Evolutionary conservation across 306 rosid genomes (phyloP).

Genomic region (Neltuma alba): DNA sequence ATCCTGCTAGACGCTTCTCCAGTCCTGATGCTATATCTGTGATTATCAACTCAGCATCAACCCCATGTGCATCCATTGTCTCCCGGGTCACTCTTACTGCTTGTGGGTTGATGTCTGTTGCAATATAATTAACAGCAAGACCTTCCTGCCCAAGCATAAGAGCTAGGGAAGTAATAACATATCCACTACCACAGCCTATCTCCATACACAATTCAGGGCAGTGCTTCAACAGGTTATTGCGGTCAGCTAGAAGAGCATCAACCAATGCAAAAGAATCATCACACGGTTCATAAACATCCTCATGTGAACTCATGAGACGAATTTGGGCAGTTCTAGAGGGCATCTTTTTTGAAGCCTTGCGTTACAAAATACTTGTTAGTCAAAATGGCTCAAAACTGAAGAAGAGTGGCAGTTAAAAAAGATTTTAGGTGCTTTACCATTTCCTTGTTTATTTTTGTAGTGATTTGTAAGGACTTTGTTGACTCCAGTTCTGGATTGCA

Average conservation of each 20-base stretch:
- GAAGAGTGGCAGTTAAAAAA: conserved; percentile 25
- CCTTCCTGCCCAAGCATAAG: conserved; percentile 75
- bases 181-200: conserved; percentile 96
- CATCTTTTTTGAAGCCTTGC: conserved; percentile 53
- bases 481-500: conserved; percentile 28
- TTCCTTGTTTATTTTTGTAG: conserved; percentile 25
- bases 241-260: conserved; percentile 91
- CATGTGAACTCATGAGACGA: conserved; percentile 79
- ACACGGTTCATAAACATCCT: conserved; percentile 93
- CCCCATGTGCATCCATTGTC: conserved; percentile 86
- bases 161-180: conserved; percentile 91
- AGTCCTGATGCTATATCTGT: conserved; percentile 80
- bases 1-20: conserved; percentile 76
- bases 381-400: conserved; percentile 12
- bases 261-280: conserved; percentile 97
- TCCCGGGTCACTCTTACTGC: conserved; percentile 71
- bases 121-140: conserved; percentile 59
- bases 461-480: neutral
- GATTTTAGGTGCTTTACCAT: conserved; percentile 34
- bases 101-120: conserved; percentile 87
- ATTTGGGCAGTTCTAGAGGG: conserved; percentile 74
- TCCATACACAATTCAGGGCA: conserved; percentile 78
- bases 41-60: conserved; percentile 75
- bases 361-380: conserved; percentile 25
- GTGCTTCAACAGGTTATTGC: conserved; percentile 62